A percentile compares a stretch with the other conserved stretches of the same genome.
Evolutionary conservation across 106 monocot species (phyloP).

Genomic region (Xerophyta viscosa): DNA sequence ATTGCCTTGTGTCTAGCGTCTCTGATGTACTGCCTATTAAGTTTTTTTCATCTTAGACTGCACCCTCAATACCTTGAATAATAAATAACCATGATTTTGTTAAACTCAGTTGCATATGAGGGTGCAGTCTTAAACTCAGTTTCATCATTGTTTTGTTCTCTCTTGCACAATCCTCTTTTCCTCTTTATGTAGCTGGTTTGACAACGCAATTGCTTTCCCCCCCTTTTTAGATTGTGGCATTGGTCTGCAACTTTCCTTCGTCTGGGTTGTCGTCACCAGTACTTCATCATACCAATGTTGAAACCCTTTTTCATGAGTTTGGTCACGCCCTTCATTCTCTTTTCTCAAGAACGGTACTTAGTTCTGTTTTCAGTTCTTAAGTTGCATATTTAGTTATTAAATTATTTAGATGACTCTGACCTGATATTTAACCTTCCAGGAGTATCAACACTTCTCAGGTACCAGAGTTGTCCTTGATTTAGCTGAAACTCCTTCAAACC

Average conservation of each 20-base stretch:
- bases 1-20: too few species aligned
- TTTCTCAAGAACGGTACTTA: conserved; percentile 91
- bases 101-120: too few species aligned
- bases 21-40: too few species aligned
- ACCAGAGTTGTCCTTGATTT: conserved; percentile 91
- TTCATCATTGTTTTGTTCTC: too few species aligned
- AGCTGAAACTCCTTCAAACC: conserved; percentile 92
- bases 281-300: conserved; percentile 85
- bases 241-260: conserved; percentile 79
- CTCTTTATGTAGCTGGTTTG: too few species aligned
- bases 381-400: neutral
- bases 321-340: conserved; percentile 99
- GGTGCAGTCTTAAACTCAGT: too few species aligned
- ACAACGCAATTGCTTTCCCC: too few species aligned
- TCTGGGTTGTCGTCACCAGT: conserved; percentile 40
- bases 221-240: conserved; percentile 73
- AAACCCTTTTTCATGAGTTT: conserved; percentile 98
- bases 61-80: too few species aligned
- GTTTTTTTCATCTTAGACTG: too few species aligned
- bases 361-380: neutral
- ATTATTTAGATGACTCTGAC: neutral
- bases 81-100: too few species aligned
- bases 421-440: conserved; percentile 28
- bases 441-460: conserved; percentile 97
- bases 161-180: too few species aligned